These are phyloP conservation scores for Fusarium mangiferae DNA, from an alignment of 2,329 filamentous ascomycete genomes.

Conservation along the genomic window DNA sequence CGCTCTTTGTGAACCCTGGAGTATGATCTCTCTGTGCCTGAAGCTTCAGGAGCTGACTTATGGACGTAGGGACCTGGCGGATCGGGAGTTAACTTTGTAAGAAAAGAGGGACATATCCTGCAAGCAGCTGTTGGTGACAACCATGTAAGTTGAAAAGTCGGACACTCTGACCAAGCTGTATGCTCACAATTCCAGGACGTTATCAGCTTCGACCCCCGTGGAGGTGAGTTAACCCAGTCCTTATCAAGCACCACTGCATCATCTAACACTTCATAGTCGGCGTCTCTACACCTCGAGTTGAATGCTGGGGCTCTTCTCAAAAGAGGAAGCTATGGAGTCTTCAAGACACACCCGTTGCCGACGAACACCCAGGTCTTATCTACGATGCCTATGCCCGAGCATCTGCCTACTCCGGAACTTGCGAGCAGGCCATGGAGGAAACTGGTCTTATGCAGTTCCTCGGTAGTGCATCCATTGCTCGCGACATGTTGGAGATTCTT, in stretches of 20 bases:
- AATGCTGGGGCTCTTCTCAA: conserved; percentile 60
- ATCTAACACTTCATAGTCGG: conserved; percentile 49
- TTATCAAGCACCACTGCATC: background rate
- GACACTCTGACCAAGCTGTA: background rate
- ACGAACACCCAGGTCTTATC: conserved; percentile 58
- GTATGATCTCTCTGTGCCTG: conserved; percentile 32
- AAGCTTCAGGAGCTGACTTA: background rate
- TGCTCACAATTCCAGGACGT: conserved; percentile 51
- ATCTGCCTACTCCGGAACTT: conserved; percentile 54
- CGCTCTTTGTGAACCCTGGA: conserved; percentile 51
- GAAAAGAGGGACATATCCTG: conserved; percentile 45
- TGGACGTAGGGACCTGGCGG: conserved; percentile 58
- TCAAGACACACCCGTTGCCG: conserved; percentile 56
- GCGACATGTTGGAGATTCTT: conserved; percentile 61
- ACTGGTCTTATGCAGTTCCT: conserved; percentile 54
- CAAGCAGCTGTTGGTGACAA: conserved; percentile 60
- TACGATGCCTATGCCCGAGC: conserved; percentile 58
- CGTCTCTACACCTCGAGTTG: conserved; percentile 59
- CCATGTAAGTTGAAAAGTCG: conserved; percentile 49
- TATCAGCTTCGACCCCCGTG: conserved; percentile 62
- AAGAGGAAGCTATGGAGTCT: conserved; percentile 56
- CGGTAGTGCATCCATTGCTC: conserved; percentile 56
- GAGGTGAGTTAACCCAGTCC: conserved; percentile 45
- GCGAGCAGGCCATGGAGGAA: conserved; percentile 52
- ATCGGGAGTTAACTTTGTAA: conserved; percentile 54